Evolutionary conservation across 306 rosid genomes (phyloP).

Genomic region (Acacia acuminata): DNA sequence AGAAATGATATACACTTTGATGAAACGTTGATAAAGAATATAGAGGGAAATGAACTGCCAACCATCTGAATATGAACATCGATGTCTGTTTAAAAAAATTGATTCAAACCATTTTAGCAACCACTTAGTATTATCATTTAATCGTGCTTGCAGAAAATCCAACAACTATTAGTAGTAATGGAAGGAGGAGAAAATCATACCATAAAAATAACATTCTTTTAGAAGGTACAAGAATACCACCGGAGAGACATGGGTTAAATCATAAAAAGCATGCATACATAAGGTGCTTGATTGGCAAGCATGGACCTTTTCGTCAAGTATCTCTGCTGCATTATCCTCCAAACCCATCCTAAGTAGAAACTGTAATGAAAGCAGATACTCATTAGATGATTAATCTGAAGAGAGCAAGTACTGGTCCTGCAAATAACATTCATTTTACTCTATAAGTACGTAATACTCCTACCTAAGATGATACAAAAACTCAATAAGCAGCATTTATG

Average conservation of each 20-base stretch:
- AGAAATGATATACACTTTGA: not conserved
- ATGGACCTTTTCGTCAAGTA: constrained; percentile 31
- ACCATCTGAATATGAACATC: not conserved
- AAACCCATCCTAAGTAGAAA: constrained; percentile 53
- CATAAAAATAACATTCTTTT: constrained; percentile 76
- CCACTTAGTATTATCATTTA: not conserved
- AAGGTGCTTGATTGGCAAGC: constrained; percentile 40
- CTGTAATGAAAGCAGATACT: constrained; percentile 9
- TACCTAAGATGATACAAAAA: not conserved
- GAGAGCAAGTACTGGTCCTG: not conserved
- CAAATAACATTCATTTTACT: constrained; percentile 9
- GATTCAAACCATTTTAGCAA: not conserved
- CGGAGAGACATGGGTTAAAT: constrained; percentile 70
- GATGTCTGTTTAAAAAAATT: not conserved
- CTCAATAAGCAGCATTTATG: not conserved
- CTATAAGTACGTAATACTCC: not conserved
- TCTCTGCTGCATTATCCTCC: constrained; percentile 46
- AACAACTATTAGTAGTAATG: not conserved
- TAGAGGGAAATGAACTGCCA: not conserved
- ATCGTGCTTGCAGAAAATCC: not conserved
- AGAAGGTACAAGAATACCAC: constrained; percentile 77
- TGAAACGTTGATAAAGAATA: not conserved
- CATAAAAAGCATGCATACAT: constrained; percentile 67
- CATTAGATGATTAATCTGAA: constrained; percentile 15
- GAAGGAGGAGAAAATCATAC: constrained; percentile 49